These are phyloP conservation scores for Adansonia rubrostipa DNA, from an alignment of 441 rosid genomes.

Conservation along the genomic window DNA sequence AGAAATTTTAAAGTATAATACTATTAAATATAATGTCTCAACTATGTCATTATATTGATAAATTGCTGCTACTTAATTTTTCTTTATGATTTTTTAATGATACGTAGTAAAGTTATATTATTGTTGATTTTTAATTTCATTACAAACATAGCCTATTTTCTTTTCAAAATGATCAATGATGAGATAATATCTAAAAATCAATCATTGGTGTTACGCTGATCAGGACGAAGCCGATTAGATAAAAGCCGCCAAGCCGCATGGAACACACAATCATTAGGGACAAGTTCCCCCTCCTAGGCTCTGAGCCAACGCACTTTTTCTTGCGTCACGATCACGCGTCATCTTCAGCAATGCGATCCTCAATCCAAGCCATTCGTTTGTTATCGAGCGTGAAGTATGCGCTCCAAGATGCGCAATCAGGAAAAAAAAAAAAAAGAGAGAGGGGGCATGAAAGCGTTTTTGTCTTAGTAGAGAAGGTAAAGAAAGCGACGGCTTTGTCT, in stretches of 20 bases:
- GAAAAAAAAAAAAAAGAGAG: not conserved
- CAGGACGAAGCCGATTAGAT: slow-evolving; percentile 6
- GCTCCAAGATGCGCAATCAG: not conserved
- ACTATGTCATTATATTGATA: too few species aligned
- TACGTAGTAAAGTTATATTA: too few species aligned
- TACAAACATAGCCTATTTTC: not conserved
- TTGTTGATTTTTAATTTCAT: too few species aligned
- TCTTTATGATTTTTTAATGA: too few species aligned
- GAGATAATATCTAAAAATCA: not conserved
- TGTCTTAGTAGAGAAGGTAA: slow-evolving; percentile 31
- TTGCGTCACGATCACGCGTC: not conserved
- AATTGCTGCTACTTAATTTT: too few species aligned
- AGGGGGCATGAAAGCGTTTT: not conserved
- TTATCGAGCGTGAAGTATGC: not conserved
- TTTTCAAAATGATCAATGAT: not conserved
- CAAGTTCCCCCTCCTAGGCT: not conserved
- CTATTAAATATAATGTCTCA: too few species aligned
- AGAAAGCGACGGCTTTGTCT: slow-evolving; percentile 44
- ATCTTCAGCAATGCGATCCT: not conserved
- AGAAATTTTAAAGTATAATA: too few species aligned
- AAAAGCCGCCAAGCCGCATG: slow-evolving; percentile 5
- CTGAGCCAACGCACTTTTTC: not conserved
- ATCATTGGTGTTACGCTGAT: not conserved
- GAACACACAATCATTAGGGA: not conserved
- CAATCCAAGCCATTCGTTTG: not conserved